Evolutionary conservation across 768 basidiomycete species (phyloP), one percentile per base, ranked within the genome.

Genomic region (Tricholomella constricta): DNA sequence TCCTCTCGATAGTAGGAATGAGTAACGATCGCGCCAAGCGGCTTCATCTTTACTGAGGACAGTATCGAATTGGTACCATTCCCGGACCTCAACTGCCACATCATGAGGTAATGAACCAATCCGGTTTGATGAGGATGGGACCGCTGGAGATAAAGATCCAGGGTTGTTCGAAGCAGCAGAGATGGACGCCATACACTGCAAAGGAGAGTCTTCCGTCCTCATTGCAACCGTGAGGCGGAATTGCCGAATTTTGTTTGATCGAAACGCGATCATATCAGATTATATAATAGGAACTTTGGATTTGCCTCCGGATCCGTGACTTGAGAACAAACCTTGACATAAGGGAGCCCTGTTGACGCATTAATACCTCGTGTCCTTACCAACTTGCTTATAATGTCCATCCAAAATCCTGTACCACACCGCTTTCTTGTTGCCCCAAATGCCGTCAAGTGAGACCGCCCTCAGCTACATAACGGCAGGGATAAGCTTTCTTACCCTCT

Each of bases 1-100:
- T 11, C 72, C 69, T 20, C 58, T 45, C 6, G 32, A 37, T 6
- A 59, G 48, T 2, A 71, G 50, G 57, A 62, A 69, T 7, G 48
- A 26, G 31, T 69, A 61, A 25, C 55, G 62, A 44, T 64, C 57
- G 2, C 61, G 29, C 65, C 69, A 68, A 45, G 59, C 59, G 27
- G 19, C 2, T 52, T 69, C 68, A 15, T 25, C 6, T 26, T 45
- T 19, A 0, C 17, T 45, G 38, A 50, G 48, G 2, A n/a, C 11
- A 47, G 51, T 29, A 5, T 26, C 23, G 15, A 27, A 27, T 42
- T 12, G 4, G 41, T 45, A 17, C 14, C 29, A 27, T 35, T 35
- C n/a, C 19, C 43, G 43, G n/a, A 45, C 25, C 10, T 45, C 23
- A 45, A 45, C 26, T 11, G 43, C 43, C n/a, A 45, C 14, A 32